Base-by-base conservation (phyloP, 23 red algal species). In the Agarophyton chilense region DNA sequence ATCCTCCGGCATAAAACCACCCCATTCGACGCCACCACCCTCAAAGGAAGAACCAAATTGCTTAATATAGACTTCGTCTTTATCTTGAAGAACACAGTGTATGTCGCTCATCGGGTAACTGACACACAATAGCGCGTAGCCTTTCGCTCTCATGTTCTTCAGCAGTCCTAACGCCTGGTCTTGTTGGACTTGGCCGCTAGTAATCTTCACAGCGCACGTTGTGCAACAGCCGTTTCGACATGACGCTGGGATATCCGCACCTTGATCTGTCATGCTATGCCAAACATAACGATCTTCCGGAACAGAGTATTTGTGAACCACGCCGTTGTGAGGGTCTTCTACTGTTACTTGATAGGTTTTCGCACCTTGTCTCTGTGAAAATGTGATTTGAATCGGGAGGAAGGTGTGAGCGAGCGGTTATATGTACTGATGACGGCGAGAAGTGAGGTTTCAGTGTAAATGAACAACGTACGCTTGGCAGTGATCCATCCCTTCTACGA, bases 251-350 rank as follows among this genome's bases (percentile, higher is more conserved):
- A 99, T 47, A 40, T 93, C 89, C 0, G 86, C 72, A 21, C 90
- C 93, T 40, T 93, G 71, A 76, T 99, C 97, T 18, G 68, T 72
- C 66, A 99, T 90, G n/a, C 75, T 84, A 45, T 92, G 88, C 93
- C 90, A 96, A 72, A 99, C 94, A 58, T 95, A 99, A n/a, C 97
- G 91, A 87, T 99, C 97, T 36, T 94, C 94, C 16, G 97, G 97
- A 7, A 99, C 97, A 9, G 88, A 14, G 33, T 83, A 79, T 4
- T 71, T 85, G 21, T 66, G 62, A 8, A 83, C 71, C 14, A 63
- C 42, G 35, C 63, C 81, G 19, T 77, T 80, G 9, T 63, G 36
- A 29, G 71, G 77, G 68, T 96, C 90, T 50, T 74, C 83, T 16
- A 99, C 78, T n/a, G 84, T 96, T 10, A 99, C 97, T 46, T 43